phyloP scores from a whole-genome alignment of 2,329 filamentous ascomycete species.

The Epichloe baconii region DNA sequence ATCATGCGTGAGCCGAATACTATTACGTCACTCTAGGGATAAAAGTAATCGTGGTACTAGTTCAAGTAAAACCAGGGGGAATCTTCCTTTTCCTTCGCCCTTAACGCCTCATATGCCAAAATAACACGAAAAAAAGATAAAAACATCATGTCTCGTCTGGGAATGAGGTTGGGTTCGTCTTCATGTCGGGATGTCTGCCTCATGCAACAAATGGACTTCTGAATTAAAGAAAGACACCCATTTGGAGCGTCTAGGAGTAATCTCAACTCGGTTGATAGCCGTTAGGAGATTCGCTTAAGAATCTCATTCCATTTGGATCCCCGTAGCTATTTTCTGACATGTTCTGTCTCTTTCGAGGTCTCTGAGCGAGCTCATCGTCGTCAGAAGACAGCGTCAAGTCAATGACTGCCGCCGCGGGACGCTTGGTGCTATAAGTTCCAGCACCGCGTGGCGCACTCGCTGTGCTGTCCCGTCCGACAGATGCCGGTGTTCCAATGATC shows the following conservation, averaged over 20 bases:
- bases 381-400: conserved; percentile 45
- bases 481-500: conserved; percentile 25
- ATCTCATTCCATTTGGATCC: conserved; percentile 8
- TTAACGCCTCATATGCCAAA: conserved; percentile 12
- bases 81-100: conserved; percentile 12
- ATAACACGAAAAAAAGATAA: background rate
- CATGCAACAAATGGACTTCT: background rate
- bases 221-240: background rate
- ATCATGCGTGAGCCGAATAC: background rate
- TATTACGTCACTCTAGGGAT: background rate
- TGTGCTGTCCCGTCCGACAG: conserved; percentile 22
- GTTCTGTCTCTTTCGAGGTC: conserved; percentile 34
- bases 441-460: conserved; percentile 21
- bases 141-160: background rate
- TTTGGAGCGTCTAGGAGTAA: background rate
- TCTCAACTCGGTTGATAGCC: conserved; percentile 8
- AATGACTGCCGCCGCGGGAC: conserved; percentile 39
- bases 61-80: conserved; percentile 10
- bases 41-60: background rate
- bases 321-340: conserved; percentile 14
- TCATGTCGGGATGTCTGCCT: background rate
- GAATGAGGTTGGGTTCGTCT: background rate
- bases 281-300: conserved; percentile 12
- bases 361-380: conserved; percentile 34
- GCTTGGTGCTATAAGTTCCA: conserved; percentile 30